These are phyloP conservation scores for Nakazawaea wyomingensis DNA, from an alignment of 805 yeast genomes.

Conservation along the genomic window DNA sequence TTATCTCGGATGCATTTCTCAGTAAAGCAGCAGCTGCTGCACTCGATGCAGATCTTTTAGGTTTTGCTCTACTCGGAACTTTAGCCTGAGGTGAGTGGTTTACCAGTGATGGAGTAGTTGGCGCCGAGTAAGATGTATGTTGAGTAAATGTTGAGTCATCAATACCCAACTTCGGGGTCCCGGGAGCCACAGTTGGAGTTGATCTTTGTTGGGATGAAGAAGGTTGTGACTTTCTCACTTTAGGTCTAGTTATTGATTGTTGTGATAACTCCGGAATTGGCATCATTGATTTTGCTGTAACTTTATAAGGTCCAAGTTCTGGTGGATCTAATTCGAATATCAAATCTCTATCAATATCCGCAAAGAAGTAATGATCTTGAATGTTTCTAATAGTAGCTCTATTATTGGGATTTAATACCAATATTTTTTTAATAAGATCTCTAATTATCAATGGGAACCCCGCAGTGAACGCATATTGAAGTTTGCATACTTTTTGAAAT, in stretches of 20 bases:
- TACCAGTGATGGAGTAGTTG: conserved; percentile 2
- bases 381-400: conserved; percentile 54
- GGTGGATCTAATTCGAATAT: conserved; percentile 63
- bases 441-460: conserved; percentile 73
- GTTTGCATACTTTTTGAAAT: conserved; percentile 74
- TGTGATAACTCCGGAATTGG: conserved; percentile 52
- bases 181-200: neutral
- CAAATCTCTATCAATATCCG: conserved; percentile 48
- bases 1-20: conserved; percentile 10
- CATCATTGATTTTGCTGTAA: conserved; percentile 75
- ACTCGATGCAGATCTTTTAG: conserved; percentile 7
- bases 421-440: conserved; percentile 66
- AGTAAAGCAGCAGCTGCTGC: conserved; percentile 21
- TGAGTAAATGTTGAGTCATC: conserved; percentile 13
- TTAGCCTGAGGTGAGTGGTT: conserved; percentile 1
- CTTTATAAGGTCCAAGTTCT: conserved; percentile 63
- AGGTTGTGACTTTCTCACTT: neutral
- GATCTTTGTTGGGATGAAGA: no score
- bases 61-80: neutral
- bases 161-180: conserved; percentile 4
- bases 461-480: conserved; percentile 79
- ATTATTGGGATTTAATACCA: conserved; percentile 58
- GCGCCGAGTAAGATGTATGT: neutral
- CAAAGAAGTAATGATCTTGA: conserved; percentile 60
- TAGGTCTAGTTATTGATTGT: conserved; percentile 6